phyloP scores from a whole-genome alignment of 805 yeast genomes.

The Lachancea thermotolerans region DNA sequence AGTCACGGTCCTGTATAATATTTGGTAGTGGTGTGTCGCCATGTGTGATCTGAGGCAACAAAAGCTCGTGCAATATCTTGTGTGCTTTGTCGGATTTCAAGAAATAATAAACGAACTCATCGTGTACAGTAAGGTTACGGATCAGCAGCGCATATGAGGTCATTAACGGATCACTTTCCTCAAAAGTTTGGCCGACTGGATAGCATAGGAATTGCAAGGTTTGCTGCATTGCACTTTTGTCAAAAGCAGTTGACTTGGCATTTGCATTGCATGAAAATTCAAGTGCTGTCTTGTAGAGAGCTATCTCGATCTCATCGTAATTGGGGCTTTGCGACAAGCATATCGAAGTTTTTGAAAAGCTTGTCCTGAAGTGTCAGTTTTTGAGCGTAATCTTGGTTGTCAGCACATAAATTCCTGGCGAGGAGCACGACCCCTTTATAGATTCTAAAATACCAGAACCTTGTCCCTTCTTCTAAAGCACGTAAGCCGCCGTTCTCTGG shows the following conservation, averaged over 20 bases:
- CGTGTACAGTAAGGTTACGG: conserved; percentile 17
- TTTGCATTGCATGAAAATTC: conserved; percentile 24
- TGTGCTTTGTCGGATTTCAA: conserved; percentile 15
- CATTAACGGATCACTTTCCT: conserved; percentile 6
- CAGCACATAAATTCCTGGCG: conserved; percentile 40
- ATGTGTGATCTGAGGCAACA: conserved; percentile 13
- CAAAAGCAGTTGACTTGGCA: conserved; percentile 15
- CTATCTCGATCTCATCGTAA: conserved; percentile 19
- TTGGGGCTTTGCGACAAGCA: not conserved
- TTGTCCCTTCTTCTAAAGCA: conserved; percentile 7
- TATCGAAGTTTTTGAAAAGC: conserved; percentile 2
- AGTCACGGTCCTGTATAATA: not conserved
- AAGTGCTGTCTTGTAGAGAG: conserved; percentile 14
- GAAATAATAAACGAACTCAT: conserved; percentile 22
- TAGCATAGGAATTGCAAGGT: conserved; percentile 18
- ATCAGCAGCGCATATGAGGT: conserved; percentile 19
- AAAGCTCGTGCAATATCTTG: conserved; percentile 14
- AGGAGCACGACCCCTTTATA: conserved; percentile 43
- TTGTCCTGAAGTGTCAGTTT: conserved; percentile 7
- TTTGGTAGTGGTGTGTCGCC: conserved; percentile 13
- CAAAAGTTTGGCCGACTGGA: conserved; percentile 12
- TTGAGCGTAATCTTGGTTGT: conserved; percentile 28
- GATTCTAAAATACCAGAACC: conserved; percentile 28
- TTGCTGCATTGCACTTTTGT: conserved; percentile 14
- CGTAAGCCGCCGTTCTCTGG: not conserved